Evolutionary conservation across 805 yeast genomes (phyloP).

Genomic region (Debaryomyces hansenii): DNA sequence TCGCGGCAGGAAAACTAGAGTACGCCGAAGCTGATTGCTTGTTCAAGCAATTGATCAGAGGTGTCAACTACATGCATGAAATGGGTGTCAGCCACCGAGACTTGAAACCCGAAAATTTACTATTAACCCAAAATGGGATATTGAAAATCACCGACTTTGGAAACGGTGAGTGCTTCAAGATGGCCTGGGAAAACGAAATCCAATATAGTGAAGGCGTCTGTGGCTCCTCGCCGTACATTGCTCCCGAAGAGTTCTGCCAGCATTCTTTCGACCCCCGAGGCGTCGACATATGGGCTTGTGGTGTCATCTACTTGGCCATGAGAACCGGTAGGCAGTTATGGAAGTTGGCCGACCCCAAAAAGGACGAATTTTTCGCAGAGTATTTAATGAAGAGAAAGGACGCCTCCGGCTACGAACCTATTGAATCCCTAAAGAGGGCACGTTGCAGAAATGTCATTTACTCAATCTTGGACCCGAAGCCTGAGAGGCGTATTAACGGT

Average conservation of each 20-base stretch:
- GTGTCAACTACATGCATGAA: constrained; percentile 84
- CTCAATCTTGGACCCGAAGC: constrained; percentile 89
- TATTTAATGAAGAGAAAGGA: constrained; percentile 79
- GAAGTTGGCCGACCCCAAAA: constrained; percentile 72
- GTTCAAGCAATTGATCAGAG: constrained; percentile 80
- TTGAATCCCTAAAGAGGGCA: constrained; percentile 79
- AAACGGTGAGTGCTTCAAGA: constrained; percentile 75
- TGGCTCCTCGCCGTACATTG: constrained; percentile 88
- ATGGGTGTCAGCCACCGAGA: constrained; percentile 92
- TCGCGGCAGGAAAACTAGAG: constrained; percentile 76
- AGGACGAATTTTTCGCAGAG: constrained; percentile 76
- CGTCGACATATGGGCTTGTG: constrained; percentile 91
- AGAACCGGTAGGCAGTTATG: constrained; percentile 92
- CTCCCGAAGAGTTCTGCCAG: constrained; percentile 77
- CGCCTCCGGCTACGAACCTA: constrained; percentile 87
- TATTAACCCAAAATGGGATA: constrained; percentile 69
- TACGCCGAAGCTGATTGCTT: constrained; percentile 87
- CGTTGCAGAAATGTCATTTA: constrained; percentile 91
- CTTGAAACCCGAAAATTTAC: constrained; percentile 81
- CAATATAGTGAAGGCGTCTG: constrained; percentile 74
- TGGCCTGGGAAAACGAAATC: constrained; percentile 79
- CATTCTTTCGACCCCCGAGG: constrained; percentile 77
- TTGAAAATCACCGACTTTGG: constrained; percentile 90
- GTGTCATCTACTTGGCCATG: constrained; percentile 91
- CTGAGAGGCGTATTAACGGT: constrained; percentile 83